phyloP scores from a whole-genome alignment of 164 flowering plant genomes.

The Chimonanthus salicifolius region DNA sequence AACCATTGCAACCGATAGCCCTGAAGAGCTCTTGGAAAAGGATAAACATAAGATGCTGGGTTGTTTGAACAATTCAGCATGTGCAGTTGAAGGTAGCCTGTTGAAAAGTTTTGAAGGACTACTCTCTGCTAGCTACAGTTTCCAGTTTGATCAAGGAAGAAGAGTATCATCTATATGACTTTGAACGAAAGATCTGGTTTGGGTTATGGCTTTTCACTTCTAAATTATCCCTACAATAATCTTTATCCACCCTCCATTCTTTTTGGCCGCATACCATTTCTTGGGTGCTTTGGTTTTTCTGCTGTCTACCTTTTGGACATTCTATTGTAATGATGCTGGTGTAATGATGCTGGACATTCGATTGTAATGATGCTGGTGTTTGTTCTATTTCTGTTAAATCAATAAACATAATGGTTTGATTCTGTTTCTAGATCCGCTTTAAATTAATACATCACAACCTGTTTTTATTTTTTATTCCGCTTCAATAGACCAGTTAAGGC shows the following conservation, averaged over 20 bases:
- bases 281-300: background rate
- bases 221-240: too few relatives aligned
- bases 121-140: slow-evolving; percentile 35
- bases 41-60: slow-evolving; percentile 22
- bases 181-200: background rate
- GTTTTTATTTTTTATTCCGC: background rate
- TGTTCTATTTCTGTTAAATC: background rate
- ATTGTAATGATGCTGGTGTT: background rate
- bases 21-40: slow-evolving; percentile 27
- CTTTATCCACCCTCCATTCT: background rate
- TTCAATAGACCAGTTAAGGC: background rate
- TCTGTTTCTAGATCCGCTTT: background rate
- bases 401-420: background rate
- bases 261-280: background rate
- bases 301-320: background rate
- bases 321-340: background rate
- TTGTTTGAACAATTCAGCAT: slow-evolving; percentile 38
- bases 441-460: too few relatives aligned
- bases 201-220: background rate
- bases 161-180: slow-evolving; percentile 27
- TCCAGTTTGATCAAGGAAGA: slow-evolving; percentile 41
- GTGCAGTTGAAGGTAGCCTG: slow-evolving; percentile 70
- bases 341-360: too few relatives aligned
- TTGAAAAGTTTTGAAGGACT: slow-evolving; percentile 70
- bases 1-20: slow-evolving; percentile 1